phyloP scores from a whole-genome alignment of 192 early-diverging fungal species.

The Allomyces macrogynus region DNA sequence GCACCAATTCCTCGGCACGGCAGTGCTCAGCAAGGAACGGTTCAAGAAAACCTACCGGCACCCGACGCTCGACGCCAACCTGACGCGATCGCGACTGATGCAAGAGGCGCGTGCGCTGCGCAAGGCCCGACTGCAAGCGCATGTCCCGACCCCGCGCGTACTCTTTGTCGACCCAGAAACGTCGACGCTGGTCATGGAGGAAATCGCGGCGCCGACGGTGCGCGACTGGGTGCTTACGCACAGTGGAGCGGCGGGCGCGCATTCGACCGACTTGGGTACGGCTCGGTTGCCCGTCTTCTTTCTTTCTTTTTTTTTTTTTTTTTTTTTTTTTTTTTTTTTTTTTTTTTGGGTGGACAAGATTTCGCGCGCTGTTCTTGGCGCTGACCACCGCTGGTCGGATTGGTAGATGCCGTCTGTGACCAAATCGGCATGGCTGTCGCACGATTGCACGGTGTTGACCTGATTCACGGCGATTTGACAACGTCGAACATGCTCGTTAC shows the following conservation, averaged over 20 bases:
- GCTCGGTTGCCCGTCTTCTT: not conserved
- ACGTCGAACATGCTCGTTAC: slow-evolving; percentile 82
- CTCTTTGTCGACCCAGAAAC: slow-evolving; percentile 53
- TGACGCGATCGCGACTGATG: slow-evolving; percentile 51
- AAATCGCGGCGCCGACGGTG: slow-evolving; percentile 54
- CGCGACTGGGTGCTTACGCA: slow-evolving; percentile 36
- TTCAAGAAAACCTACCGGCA: slow-evolving; percentile 85
- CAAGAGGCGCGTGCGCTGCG: slow-evolving; percentile 18
- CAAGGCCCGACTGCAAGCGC: slow-evolving; percentile 25
- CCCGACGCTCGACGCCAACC: slow-evolving; percentile 65
- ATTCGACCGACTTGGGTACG: slow-evolving; percentile 4
- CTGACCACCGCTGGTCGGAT: not conserved
- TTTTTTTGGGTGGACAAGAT: not conserved
- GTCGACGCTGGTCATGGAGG: slow-evolving; percentile 77
- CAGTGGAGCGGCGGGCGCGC: slow-evolving; percentile 5
- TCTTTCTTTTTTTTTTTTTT: slow-evolving; percentile 1
- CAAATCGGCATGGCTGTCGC: slow-evolving; percentile 46
- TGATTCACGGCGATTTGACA: slow-evolving; percentile 93
- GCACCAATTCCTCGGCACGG: slow-evolving; percentile 31
- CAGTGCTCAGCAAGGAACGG: slow-evolving; percentile 71
- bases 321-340: not conserved
- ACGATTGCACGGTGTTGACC: slow-evolving; percentile 59
- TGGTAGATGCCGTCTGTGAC: slow-evolving; percentile 16
- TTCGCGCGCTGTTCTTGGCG: not conserved
- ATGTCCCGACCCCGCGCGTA: slow-evolving; percentile 62